Evolutionary conservation across 495 filamentous ascomycete genomes (phyloP), one percentile per base, ranked within the genome.

Genomic region (Aspergillus carlsbadensis): DNA sequence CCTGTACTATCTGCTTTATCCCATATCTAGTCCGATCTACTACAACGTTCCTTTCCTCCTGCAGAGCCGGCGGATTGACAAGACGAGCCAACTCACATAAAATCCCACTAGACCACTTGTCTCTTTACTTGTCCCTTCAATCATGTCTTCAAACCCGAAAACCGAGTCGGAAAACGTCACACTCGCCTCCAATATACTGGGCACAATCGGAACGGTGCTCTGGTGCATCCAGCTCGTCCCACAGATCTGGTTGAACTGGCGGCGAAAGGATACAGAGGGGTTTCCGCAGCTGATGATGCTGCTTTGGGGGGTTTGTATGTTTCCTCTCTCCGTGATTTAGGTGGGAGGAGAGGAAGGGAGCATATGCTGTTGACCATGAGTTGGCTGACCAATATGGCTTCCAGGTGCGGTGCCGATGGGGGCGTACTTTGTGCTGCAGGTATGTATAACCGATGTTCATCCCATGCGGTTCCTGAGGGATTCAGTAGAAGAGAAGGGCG

Each of bases 271-370:
- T 46, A 91, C 88, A 1, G 85, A 90, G 37, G 88, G 88, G 0
- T 74, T 92, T 1, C 88, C 88, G 5, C 82, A 78, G 0, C 57
- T 73, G 14, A 92, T 92, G 88, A 85, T 90, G 81, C 83, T 90
- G 52, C 66, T 91, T 2, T 91, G 88, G 87, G 85, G 84, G 20
- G 65, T 79, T 29, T 87, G 86, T 88, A 66, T 51, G 80, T 58
- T 52, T 14, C 17, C 41, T 17, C 11, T 42, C 22, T 20, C 18
- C 20, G 20, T 17, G 2, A 0, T 24, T 21, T 20, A 10, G 14
- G 21, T 36, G 17, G 33, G n/a, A 42, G 44, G 40, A 29, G 26
- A 3, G 26, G 8, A 8, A 29, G 26, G n/a, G n/a, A n/a, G n/a
- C n/a, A n/a, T n/a, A n/a, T n/a, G n/a, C n/a, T n/a, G n/a, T n/a